phyloP scores from a whole-genome alignment of 139 green algal genomes.

The Tetraselmis chui region DNA sequence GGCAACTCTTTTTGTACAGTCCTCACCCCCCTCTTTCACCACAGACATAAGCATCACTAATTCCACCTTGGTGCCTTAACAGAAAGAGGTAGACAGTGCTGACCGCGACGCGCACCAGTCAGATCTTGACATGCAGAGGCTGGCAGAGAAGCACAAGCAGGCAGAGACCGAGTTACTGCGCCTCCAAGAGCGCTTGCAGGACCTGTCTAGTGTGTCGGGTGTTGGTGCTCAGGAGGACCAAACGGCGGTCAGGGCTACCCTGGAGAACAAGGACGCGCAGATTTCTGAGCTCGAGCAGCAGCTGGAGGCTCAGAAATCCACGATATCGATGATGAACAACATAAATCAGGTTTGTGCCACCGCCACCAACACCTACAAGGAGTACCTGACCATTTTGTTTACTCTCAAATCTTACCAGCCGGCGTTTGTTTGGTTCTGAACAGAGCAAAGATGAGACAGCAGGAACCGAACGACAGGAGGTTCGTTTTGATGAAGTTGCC shows the following conservation, averaged over 20 bases:
- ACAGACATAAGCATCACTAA: too few species aligned
- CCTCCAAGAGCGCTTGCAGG: background rate
- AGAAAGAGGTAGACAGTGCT: background rate
- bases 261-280: slow-evolving; percentile 2
- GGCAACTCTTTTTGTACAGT: too few species aligned
- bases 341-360: background rate
- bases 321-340: background rate
- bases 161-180: background rate
- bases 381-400: too few species aligned
- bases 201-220: background rate
- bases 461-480: too few species aligned
- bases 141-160: background rate
- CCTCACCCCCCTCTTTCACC: too few species aligned
- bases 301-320: slow-evolving; percentile 7
- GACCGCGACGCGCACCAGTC: background rate
- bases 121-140: background rate
- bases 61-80: too few species aligned
- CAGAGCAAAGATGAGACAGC: too few species aligned
- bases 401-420: too few species aligned
- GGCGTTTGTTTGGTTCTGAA: too few species aligned
- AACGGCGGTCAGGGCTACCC: too few species aligned
- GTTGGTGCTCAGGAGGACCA: background rate
- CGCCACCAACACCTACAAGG: too few species aligned
- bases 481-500: too few species aligned
- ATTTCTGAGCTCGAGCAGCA: background rate